Conservation (phyloP, 2,329 filamentous ascomycete genomes). For the Penicillium psychrosexuale region DNA sequence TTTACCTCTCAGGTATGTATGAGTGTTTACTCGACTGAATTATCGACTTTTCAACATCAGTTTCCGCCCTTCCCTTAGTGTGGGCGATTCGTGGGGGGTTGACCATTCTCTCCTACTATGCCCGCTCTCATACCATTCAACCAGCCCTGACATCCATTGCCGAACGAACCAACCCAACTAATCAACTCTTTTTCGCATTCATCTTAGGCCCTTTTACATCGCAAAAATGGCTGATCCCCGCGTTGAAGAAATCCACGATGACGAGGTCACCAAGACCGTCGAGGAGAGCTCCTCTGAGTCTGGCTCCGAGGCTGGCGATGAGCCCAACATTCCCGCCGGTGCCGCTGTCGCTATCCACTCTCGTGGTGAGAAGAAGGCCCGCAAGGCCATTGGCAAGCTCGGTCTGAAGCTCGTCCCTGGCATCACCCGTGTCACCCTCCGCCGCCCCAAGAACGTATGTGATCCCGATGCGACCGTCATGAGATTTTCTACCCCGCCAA, state of each 20-base stretch:
- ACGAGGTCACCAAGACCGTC: slow-evolving; percentile 78
- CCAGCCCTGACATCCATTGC: slow-evolving; percentile 3
- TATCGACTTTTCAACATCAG: slow-evolving; percentile 18
- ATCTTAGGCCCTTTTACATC: slow-evolving; percentile 10
- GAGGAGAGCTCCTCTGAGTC: slow-evolving; percentile 59
- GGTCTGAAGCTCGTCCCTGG: slow-evolving; percentile 93
- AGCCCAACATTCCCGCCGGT: slow-evolving; percentile 72
- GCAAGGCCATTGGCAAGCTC: slow-evolving; percentile 98
- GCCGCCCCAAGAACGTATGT: slow-evolving; percentile 98
- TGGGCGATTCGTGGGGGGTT: slow-evolving; percentile 25
- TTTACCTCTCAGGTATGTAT: slow-evolving; percentile 36
- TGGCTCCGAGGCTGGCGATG: slow-evolving; percentile 53
- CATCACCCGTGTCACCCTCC: slow-evolving; percentile 96
- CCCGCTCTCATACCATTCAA: slow-evolving; percentile 17
- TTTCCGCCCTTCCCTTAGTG: slow-evolving; percentile 24
- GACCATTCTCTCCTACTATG: slow-evolving; percentile 15
- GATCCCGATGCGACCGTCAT: slow-evolving; percentile 11
- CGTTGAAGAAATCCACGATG: slow-evolving; percentile 92
- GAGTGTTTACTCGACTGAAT: slow-evolving; percentile 16
- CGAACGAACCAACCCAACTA: slow-evolving; percentile 3
- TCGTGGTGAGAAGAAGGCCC: slow-evolving; percentile 99
- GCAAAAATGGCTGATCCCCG: slow-evolving; percentile 86
- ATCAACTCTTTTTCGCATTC: not conserved
- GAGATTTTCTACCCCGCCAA: slow-evolving; percentile 4
- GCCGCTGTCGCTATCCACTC: slow-evolving; percentile 90